Evolutionary conservation across 495 filamentous ascomycete genomes (phyloP), one percentile per base, ranked within the genome.

Genomic region (Neurospora tetraspora): DNA sequence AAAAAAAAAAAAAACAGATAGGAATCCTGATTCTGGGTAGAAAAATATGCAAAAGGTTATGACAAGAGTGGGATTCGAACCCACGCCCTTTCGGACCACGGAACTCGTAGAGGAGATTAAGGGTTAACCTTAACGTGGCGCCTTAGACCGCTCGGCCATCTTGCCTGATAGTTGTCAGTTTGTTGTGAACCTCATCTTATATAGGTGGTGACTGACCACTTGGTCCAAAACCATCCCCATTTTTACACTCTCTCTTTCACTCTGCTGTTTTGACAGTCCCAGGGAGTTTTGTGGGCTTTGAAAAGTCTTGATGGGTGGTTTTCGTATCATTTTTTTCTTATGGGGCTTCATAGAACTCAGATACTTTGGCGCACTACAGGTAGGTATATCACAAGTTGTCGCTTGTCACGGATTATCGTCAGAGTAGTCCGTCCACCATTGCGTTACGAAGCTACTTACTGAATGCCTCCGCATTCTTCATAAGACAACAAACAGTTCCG

Each of bases 1-100:
- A 34, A 34, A 34, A 34, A 31, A 0, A 34, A 34, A 0, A 0
- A 34, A 34, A 34, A 34, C 0, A 34, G 31, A 34, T 31, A 31
- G 31, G 31, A 34, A 34, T 34, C 31, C 4, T 34, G 31, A 34
- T 34, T 0, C 31, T 4, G 31, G 31, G 31, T 34, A 34, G 31
- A 34, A 34, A 5, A 34, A 5, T 34, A 34, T 34, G 31, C 31
- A 34, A 34, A 34, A 34, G 31, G 5, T 34, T 34, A 34, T 79
- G 78, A 79, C 73, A 74, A 81, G 77, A 80, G 78, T 81, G 77
- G 77, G 79, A 80, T 80, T 81, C 79, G 77, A 79, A 81, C 79
- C 77, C 78, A 78, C 79, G 78, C 78, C 77, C 78, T 79, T 77
- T 81, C 76, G 79, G 77, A 81, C 78, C 74, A 79, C 79, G 77